These are phyloP conservation scores for Scutellaria baicalensis DNA, from an alignment of 257 asterid species.

Conservation along the genomic window DNA sequence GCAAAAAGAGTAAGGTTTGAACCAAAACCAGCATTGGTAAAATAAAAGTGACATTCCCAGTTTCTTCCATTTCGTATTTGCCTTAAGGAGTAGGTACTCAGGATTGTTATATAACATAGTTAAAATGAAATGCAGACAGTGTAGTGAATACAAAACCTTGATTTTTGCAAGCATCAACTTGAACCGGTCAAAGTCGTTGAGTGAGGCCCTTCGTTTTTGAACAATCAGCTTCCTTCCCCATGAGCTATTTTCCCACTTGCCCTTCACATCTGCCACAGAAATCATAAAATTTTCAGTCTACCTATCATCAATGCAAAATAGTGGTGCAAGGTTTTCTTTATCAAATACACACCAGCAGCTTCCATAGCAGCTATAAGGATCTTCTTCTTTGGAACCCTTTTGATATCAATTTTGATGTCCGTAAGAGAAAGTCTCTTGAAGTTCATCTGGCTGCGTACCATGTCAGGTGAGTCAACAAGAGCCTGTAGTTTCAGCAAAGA, in stretches of 20 bases:
- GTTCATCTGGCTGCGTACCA: conserved; percentile 88
- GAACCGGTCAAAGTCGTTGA: conserved; percentile 81
- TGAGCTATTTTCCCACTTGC: conserved; percentile 84
- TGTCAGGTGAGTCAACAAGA: conserved; percentile 89
- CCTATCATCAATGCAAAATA: not conserved
- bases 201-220: conserved; percentile 78
- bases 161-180: conserved; percentile 87
- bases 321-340: not conserved
- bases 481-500: conserved; percentile 35
- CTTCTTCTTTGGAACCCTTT: conserved; percentile 79
- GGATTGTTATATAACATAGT: not conserved
- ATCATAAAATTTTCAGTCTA: not conserved
- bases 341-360: conserved; percentile 63
- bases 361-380: conserved; percentile 89
- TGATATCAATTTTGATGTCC: conserved; percentile 80
- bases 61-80: no score
- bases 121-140: not conserved
- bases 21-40: no score
- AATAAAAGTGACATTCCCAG: not conserved
- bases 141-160: conserved; percentile 39
- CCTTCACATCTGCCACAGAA: conserved; percentile 61
- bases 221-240: conserved; percentile 97
- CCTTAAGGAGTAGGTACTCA: not conserved
- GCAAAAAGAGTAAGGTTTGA: no score
- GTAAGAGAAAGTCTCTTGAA: conserved; percentile 91